These are phyloP conservation scores for Fomitopsis palustris DNA, from an alignment of 1,284 basidiomycete genomes.

Conservation along the genomic window DNA sequence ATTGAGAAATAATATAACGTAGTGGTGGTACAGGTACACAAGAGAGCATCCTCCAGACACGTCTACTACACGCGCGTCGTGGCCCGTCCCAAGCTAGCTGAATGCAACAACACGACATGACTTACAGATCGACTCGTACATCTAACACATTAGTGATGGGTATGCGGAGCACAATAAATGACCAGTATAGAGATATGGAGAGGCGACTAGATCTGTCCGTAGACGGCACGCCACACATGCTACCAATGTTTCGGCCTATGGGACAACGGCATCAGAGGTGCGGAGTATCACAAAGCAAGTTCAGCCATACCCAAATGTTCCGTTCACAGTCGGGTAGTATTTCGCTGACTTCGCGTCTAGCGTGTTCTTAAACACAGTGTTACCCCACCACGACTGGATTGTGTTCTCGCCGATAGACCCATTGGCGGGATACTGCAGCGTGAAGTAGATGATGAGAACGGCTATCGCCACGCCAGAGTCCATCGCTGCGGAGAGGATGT, in stretches of 20 bases:
- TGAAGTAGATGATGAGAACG: conserved; percentile 45
- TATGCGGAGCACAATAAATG: conserved; percentile 4
- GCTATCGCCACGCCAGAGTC: conserved; percentile 45
- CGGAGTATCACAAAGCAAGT: background rate
- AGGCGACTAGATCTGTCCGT: background rate
- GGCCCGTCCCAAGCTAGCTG: background rate
- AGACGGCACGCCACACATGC: background rate
- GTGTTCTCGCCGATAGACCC: conserved; percentile 38
- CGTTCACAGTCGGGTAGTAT: conserved; percentile 18
- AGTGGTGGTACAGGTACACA: conserved; percentile 1
- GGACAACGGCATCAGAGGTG: background rate
- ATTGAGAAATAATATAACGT: background rate
- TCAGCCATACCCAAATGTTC: conserved; percentile 28
- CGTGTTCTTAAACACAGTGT: conserved; percentile 35
- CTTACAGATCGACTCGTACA: background rate
- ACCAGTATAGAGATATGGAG: background rate
- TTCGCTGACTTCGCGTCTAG: conserved; percentile 25
- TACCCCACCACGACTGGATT: conserved; percentile 41
- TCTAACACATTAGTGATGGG: background rate
- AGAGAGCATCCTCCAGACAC: background rate
- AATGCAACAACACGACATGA: background rate
- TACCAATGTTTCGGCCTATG: conserved; percentile 5
- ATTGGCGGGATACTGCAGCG: conserved; percentile 41
- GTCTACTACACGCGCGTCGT: background rate
- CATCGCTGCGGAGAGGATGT: conserved; percentile 47